Evolutionary conservation across 306 rosid species (phyloP).

Genomic region (Morella rubra): DNA sequence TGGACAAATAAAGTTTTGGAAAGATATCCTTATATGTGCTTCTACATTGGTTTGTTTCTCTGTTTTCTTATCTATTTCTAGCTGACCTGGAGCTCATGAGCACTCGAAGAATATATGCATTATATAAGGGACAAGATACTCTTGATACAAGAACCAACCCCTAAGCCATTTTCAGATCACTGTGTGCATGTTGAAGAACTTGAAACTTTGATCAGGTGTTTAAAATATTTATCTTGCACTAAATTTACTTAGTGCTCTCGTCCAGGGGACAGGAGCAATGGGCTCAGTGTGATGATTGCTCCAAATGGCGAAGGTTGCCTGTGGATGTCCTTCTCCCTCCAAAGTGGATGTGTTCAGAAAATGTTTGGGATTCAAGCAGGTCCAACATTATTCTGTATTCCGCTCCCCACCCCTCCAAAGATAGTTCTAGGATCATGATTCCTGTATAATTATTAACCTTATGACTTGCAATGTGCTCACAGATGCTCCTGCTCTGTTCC

Average conservation of each 20-base stretch:
- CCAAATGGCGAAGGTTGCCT: conserved; percentile 92
- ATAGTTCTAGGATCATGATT: conserved; percentile 20
- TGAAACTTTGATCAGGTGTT: conserved; percentile 7
- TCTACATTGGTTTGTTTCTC: background rate
- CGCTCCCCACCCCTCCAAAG: background rate
- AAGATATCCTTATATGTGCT: too few relatives aligned
- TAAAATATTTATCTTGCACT: conserved; percentile 27
- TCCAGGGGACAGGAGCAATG: conserved; percentile 84
- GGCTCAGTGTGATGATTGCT: conserved; percentile 95
- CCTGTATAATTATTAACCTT: conserved; percentile 17
- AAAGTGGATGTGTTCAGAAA: conserved; percentile 85
- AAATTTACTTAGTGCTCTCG: conserved; percentile 23
- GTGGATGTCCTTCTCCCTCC: conserved; percentile 87
- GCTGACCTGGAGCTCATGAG: background rate
- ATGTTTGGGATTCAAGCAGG: conserved; percentile 88
- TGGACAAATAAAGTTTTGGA: too few relatives aligned
- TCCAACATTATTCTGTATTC: conserved; percentile 27
- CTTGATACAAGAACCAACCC: background rate
- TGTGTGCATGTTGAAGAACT: conserved; percentile 9
- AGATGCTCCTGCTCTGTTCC: conserved; percentile 71
- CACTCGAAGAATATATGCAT: background rate
- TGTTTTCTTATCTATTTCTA: background rate
- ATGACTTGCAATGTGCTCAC: conserved; percentile 24
- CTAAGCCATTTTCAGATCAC: background rate
- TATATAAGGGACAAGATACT: background rate